Evolutionary conservation across 2,329 filamentous ascomycete genomes (phyloP).

Genomic region (Xylaria digitata): DNA sequence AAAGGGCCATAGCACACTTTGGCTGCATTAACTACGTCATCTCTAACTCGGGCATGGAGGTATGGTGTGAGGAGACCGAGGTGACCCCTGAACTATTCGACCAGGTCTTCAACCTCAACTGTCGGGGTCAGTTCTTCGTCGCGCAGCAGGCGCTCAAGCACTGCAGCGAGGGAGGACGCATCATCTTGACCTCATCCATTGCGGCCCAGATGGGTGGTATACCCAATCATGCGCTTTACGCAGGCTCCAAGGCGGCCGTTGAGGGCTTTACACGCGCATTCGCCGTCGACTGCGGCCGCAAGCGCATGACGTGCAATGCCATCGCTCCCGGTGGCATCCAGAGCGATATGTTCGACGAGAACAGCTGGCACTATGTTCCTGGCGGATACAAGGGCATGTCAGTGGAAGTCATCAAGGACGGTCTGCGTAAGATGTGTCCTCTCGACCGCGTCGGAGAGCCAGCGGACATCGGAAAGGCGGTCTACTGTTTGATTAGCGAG

Average conservation of each 20-base stretch:
- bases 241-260: slow-evolving; percentile 77
- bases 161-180: slow-evolving; percentile 74
- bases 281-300: slow-evolving; percentile 75
- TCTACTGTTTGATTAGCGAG: slow-evolving; percentile 65
- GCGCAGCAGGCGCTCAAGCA: slow-evolving; percentile 79
- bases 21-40: slow-evolving; percentile 78
- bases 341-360: slow-evolving; percentile 80
- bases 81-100: slow-evolving; percentile 78
- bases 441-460: slow-evolving; percentile 68
- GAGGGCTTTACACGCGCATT: slow-evolving; percentile 79
- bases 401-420: slow-evolving; percentile 64
- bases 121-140: slow-evolving; percentile 80
- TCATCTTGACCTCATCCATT: slow-evolving; percentile 79
- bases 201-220: slow-evolving; percentile 74
- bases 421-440: slow-evolving; percentile 68
- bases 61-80: slow-evolving; percentile 76
- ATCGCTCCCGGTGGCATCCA: slow-evolving; percentile 79
- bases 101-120: slow-evolving; percentile 77
- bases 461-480: slow-evolving; percentile 68
- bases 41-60: slow-evolving; percentile 78
- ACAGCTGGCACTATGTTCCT: slow-evolving; percentile 73
- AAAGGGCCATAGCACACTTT: slow-evolving; percentile 72
- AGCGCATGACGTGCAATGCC: slow-evolving; percentile 77
- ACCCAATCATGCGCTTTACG: slow-evolving; percentile 77
- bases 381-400: slow-evolving; percentile 64